Base-by-base conservation (phyloP, 148 eudicot species). In the Hydrangea macrophylla region DNA sequence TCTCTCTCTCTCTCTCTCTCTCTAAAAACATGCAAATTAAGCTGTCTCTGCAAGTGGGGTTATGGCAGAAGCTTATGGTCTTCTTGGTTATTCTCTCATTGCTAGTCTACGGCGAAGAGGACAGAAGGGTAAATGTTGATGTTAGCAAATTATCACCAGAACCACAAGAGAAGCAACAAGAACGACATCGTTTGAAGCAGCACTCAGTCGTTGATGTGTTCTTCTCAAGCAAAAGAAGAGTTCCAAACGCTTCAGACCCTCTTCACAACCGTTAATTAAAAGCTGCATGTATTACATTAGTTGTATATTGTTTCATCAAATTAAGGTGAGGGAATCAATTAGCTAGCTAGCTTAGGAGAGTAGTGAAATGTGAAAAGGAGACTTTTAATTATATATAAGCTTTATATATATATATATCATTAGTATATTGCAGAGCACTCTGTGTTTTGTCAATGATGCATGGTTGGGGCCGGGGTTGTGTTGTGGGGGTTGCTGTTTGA, bases 241-340 rank as follows among this genome's bases (percentile, higher is more conserved):
- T 76, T 8, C 79, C 79, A 11, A 64, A 76, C 51, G 79, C 39
- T 33, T 76, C 79, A 36, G 79, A 76, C 73, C 79, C 79, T 33
- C 79, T 76, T 51, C 51, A 45, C 51, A 45, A 45, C 51, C 51
- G 51, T n/a, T 45, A 13, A 45, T 13, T n/a, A 45, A 13, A 45
- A 9, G 10, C 17, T 45, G 17, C 2, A 9, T 45, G 17, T 2
- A 13, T 5, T 45, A 3, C 17, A 5, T n/a, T 45, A n/a, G n/a
- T n/a, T n/a, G n/a, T n/a, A 66, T 64, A 36, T 39, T 55, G 6
- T 55, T 31, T 26, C 24, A 36, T 36, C 17, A 25, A 7, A 25
- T 25, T 24, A 12, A 3, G 5, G 33, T 20, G n/a, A 15, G 2
- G 35, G 50, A 13, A 9, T 33, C 20, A 10, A 27, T 50, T 10